A percentile compares a stretch with the other conserved stretches of the same genome.
These are phyloP conservation scores for Lunasporangiospora selenospora DNA, from an alignment of 192 early-diverging fungal genomes.

Conservation along the genomic window DNA sequence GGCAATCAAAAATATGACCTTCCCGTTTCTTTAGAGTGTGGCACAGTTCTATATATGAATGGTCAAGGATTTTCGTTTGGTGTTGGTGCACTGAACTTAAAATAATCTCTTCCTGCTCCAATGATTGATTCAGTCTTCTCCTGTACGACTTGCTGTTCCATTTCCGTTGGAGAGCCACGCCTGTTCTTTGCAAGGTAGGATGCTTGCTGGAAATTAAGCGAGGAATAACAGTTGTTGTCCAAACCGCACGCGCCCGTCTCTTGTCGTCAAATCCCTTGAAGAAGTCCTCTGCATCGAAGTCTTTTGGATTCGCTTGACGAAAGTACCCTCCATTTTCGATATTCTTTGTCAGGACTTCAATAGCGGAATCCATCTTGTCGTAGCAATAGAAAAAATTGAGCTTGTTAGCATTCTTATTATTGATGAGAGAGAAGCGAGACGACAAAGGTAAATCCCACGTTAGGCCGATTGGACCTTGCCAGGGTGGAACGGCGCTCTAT, in stretches of 20 bases:
- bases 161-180: conserved; percentile 2
- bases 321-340: conserved; percentile 12
- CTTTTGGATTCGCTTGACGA: background rate
- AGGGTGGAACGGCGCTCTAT: too few relatives aligned
- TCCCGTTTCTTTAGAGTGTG: conserved; percentile 4
- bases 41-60: conserved; percentile 9
- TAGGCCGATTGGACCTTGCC: too few relatives aligned
- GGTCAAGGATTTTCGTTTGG: conserved; percentile 5
- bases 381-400: background rate
- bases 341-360: conserved; percentile 4
- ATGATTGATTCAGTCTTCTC: background rate
- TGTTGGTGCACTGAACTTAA: conserved; percentile 4
- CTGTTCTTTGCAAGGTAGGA: background rate
- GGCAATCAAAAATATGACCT: background rate
- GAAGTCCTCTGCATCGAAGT: conserved; percentile 6
- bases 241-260: conserved; percentile 6
- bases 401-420: background rate
- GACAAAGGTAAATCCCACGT: too few relatives aligned
- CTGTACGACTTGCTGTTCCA: conserved; percentile 13
- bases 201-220: conserved; percentile 14
- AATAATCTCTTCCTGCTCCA: conserved; percentile 1
- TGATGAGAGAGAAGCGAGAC: too few relatives aligned
- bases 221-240: conserved; percentile 9
- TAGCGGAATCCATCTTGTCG: conserved; percentile 6
- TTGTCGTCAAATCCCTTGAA: conserved; percentile 9